Evolutionary conservation across 805 yeast species (phyloP).

Genomic region (Yarrowia porcina): DNA sequence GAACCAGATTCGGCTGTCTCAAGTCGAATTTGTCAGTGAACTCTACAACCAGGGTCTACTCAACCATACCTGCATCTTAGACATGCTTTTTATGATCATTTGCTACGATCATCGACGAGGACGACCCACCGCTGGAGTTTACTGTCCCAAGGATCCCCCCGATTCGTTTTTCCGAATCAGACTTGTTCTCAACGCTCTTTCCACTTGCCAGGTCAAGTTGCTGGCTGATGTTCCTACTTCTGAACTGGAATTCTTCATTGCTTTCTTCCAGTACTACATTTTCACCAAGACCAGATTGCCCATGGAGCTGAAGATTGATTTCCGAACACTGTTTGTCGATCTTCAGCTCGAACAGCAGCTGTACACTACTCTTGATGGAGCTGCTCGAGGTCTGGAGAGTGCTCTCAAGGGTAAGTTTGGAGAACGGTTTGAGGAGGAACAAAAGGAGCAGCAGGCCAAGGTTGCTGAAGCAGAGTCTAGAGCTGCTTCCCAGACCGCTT

Average conservation of each 20-base stretch:
- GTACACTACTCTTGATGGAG: conserved; percentile 43
- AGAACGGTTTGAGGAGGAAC: conserved; percentile 38
- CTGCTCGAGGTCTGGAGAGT: conserved; percentile 44
- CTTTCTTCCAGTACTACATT: conserved; percentile 64
- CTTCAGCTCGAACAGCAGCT: conserved; percentile 41
- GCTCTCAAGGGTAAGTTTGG: conserved; percentile 32
- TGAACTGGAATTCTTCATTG: conserved; percentile 44
- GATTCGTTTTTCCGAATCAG: conserved; percentile 71
- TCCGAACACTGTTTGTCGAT: conserved; percentile 45
- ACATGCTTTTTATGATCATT: conserved; percentile 53
- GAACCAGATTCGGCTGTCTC: conserved; percentile 61
- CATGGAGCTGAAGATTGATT: conserved; percentile 53
- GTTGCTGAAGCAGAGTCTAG: conserved; percentile 32
- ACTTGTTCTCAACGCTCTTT: conserved; percentile 47
- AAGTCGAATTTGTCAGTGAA: conserved; percentile 58
- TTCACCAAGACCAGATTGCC: conserved; percentile 64
- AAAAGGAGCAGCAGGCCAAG: conserved; percentile 28
- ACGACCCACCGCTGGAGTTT: conserved; percentile 48
- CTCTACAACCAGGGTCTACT: conserved; percentile 51
- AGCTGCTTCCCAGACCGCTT: not conserved
- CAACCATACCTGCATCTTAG: conserved; percentile 46
- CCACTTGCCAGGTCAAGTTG: conserved; percentile 34
- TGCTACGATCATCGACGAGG: conserved; percentile 64
- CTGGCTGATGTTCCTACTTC: not conserved
- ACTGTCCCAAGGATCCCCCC: conserved; percentile 54